Evolutionary conservation across 1,284 basidiomycete species (phyloP).

Genomic region (Puccinia polysora): DNA sequence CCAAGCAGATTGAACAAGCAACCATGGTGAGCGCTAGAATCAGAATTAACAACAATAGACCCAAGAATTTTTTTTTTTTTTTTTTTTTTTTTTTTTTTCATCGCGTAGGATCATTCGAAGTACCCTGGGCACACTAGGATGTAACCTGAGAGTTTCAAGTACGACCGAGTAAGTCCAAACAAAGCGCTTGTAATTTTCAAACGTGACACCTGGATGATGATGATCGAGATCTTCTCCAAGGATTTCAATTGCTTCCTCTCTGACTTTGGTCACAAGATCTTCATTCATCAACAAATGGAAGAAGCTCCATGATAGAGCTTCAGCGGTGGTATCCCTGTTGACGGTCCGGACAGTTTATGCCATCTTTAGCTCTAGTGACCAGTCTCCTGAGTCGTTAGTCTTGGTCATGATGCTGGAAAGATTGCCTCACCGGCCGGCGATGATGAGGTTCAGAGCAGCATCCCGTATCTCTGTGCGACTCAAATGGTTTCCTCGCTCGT

Average conservation of each 20-base stretch:
- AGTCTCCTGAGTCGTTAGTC: background rate
- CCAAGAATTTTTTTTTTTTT: too few species aligned
- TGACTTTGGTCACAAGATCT: background rate
- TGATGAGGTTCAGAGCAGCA: slow-evolving; percentile 10
- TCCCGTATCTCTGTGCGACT: slow-evolving; percentile 7
- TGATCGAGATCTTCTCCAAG: background rate
- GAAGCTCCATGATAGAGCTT: slow-evolving; percentile 22
- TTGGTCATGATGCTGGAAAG: background rate
- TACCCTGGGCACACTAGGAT: slow-evolving; percentile 19
- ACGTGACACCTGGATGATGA: background rate
- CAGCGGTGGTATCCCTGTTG: slow-evolving; percentile 10
- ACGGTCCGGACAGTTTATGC: too few species aligned
- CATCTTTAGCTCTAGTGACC: too few species aligned
- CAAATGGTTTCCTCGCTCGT: background rate
- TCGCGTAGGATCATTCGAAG: too few species aligned
- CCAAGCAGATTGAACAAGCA: background rate
- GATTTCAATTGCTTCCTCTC: background rate
- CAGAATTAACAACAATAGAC: background rate
- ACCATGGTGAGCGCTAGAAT: background rate
- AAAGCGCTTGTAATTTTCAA: slow-evolving; percentile 13
- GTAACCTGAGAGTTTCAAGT: too few species aligned
- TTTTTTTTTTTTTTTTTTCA: too few species aligned
- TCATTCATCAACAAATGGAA: background rate
- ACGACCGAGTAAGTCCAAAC: background rate
- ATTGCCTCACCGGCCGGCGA: slow-evolving; percentile 29